Conservation (phyloP, 345 rosid species). For the Mercurialis annua region DNA sequence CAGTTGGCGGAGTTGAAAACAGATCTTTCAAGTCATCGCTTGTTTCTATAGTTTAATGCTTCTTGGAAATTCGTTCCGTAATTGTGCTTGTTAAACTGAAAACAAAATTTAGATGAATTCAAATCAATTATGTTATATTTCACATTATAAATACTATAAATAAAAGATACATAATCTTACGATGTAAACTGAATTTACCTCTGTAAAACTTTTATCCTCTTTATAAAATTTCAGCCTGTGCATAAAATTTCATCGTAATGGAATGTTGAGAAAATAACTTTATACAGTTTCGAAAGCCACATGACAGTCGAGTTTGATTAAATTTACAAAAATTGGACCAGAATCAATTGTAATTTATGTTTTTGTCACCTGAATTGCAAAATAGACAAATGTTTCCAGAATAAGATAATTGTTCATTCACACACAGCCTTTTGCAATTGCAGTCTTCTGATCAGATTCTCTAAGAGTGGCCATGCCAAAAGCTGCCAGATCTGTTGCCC, state of each 20-base stretch:
- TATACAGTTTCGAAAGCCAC: constrained; percentile 12
- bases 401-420: constrained; percentile 4
- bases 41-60: neutral
- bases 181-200: too few relatives aligned
- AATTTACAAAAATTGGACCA: constrained; percentile 4
- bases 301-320: neutral
- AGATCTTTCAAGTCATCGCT: neutral
- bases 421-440: neutral
- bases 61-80: neutral
- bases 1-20: neutral
- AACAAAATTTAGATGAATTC: too few relatives aligned
- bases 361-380: neutral
- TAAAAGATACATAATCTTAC: too few relatives aligned
- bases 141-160: too few relatives aligned
- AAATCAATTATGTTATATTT: too few relatives aligned
- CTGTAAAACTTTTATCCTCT: too few relatives aligned
- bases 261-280: neutral
- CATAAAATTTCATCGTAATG: neutral
- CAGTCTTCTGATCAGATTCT: neutral
- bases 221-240: too few relatives aligned
- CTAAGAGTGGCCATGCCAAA: constrained; percentile 29
- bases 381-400: constrained; percentile 1
- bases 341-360: neutral
- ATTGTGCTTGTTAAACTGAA: neutral
- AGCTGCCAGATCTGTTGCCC: constrained; percentile 28